phyloP scores from a whole-genome alignment of 2,329 filamentous ascomycete species.

The Aureobasidium subglaciale region DNA sequence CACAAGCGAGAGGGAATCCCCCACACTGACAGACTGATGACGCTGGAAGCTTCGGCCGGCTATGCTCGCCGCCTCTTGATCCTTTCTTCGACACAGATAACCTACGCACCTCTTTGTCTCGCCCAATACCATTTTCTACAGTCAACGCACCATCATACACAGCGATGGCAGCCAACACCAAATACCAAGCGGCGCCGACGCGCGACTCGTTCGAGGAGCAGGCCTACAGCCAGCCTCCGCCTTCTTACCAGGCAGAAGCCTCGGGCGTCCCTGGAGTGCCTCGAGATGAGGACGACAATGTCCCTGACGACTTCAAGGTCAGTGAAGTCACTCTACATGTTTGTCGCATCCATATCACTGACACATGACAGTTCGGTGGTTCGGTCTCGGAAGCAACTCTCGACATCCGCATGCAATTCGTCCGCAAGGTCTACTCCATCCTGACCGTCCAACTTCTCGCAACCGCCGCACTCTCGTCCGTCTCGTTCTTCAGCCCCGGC shows the following conservation, averaged over 20 bases:
- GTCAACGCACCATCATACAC: background rate
- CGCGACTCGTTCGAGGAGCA: slow-evolving; percentile 75
- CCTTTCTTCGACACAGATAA: background rate
- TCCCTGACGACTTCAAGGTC: slow-evolving; percentile 96
- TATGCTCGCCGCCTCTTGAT: background rate
- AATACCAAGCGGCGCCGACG: slow-evolving; percentile 77
- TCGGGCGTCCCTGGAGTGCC: slow-evolving; percentile 55
- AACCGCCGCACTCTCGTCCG: slow-evolving; percentile 69
- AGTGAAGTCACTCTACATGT: background rate
- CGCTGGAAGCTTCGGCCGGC: slow-evolving; percentile 4
- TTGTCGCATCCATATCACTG: slow-evolving; percentile 5
- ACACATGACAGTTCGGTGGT: slow-evolving; percentile 65
- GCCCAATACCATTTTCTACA: background rate
- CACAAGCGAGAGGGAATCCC: slow-evolving; percentile 1
- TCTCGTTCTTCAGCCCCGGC: slow-evolving; percentile 73
- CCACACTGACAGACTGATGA: no score
- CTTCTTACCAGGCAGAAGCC: slow-evolving; percentile 65
- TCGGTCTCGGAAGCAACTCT: slow-evolving; percentile 88
- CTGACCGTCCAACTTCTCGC: slow-evolving; percentile 88
- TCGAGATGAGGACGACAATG: slow-evolving; percentile 72
- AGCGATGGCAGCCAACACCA: slow-evolving; percentile 65
- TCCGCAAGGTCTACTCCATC: slow-evolving; percentile 72
- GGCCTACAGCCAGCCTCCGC: slow-evolving; percentile 68
- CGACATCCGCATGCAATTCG: slow-evolving; percentile 61
- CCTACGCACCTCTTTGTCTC: slow-evolving; percentile 1